Conservation (phyloP, 202 grass and related monocot genomes). For the Elaeis oleifera region DNA sequence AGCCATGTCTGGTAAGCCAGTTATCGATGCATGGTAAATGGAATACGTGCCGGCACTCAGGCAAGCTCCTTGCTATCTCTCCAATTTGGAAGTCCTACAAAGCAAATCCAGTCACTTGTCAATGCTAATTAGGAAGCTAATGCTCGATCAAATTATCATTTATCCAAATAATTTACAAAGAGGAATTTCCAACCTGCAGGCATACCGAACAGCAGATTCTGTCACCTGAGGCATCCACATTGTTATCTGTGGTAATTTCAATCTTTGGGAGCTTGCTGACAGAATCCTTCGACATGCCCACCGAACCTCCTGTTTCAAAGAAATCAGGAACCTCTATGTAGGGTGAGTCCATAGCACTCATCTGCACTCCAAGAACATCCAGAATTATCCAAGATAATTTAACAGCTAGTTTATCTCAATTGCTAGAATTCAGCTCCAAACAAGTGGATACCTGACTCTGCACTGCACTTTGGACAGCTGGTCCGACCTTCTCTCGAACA, state of each 20-base stretch:
- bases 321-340: conserved; percentile 62
- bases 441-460: conserved; percentile 56
- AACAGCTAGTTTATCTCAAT: no score
- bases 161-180: background rate
- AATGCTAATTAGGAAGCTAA: no score
- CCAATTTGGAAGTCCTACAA: conserved; percentile 45
- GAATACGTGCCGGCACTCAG: conserved; percentile 60
- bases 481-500: conserved; percentile 83
- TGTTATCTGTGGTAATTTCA: conserved; percentile 30
- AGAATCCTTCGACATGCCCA: conserved; percentile 48
- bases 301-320: conserved; percentile 47
- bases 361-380: conserved; percentile 26
- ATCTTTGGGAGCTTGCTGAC: conserved; percentile 49
- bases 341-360: conserved; percentile 50
- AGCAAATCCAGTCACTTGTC: background rate
- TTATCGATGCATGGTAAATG: conserved; percentile 62
- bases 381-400: no score
- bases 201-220: conserved; percentile 62
- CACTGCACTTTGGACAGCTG: conserved; percentile 78
- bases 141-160: no score
- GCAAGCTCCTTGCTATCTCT: conserved; percentile 52
- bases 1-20: conserved; percentile 56
- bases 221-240: conserved; percentile 35
- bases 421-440: no score
- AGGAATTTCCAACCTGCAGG: conserved; percentile 56